These are phyloP conservation scores for Knufia petricola DNA, from an alignment of 2,329 filamentous ascomycete genomes.

Conservation along the genomic window DNA sequence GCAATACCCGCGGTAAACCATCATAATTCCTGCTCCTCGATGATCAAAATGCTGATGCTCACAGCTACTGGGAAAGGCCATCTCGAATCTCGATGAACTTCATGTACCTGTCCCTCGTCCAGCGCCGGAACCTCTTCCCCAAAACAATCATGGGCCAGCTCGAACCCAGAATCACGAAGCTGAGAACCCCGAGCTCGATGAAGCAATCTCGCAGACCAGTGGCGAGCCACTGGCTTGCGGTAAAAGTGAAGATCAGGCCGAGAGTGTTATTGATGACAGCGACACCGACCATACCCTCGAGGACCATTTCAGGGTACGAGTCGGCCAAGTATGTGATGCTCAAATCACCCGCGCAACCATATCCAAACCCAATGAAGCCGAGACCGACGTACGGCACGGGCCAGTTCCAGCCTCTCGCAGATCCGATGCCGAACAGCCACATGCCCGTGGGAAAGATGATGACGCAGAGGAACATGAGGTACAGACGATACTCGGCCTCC, in stretches of 20 bases:
- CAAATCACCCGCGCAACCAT: constrained; percentile 49
- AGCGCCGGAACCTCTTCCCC: constrained; percentile 41
- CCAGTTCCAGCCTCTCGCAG: constrained; percentile 44
- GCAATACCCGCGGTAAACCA: too few species aligned
- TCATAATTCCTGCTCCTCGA: too few species aligned
- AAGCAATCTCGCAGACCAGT: constrained; percentile 40
- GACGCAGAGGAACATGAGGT: constrained; percentile 42
- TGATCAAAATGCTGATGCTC: too few species aligned
- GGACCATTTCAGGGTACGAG: constrained; percentile 47
- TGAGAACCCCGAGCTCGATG: constrained; percentile 43
- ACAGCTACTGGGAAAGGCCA: constrained; percentile 22
- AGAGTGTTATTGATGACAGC: constrained; percentile 49
- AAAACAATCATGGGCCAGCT: constrained; percentile 47
- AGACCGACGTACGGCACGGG: constrained; percentile 46
- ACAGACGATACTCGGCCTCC: constrained; percentile 47
- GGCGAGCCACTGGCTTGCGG: constrained; percentile 41
- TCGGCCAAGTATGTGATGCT: constrained; percentile 48
- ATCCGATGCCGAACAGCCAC: constrained; percentile 46
- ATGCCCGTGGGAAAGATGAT: constrained; percentile 44
- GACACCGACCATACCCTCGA: constrained; percentile 51
- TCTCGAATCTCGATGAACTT: constrained; percentile 42
- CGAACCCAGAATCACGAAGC: constrained; percentile 42
- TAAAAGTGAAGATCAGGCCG: constrained; percentile 47
- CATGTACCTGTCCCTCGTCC: constrained; percentile 40
- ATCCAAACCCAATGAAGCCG: constrained; percentile 51